phyloP scores from a whole-genome alignment of 2,329 filamentous ascomycete genomes.

The Neophaeococcomyces mojaviensis region DNA sequence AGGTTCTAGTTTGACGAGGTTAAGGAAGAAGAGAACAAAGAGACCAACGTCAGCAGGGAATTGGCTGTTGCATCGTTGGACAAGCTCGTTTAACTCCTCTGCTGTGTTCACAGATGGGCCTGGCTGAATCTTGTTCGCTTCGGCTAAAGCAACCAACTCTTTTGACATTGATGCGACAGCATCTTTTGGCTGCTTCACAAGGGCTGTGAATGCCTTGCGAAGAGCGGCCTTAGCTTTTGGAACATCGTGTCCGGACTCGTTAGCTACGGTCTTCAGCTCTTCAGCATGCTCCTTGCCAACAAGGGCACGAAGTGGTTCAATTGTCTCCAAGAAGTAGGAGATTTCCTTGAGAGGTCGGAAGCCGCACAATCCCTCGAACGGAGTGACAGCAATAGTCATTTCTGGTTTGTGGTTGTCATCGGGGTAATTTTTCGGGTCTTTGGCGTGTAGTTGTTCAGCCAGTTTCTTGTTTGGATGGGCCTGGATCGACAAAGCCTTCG shows the following conservation, averaged over 20 bases:
- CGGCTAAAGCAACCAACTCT: slow-evolving; percentile 63
- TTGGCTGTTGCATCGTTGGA: slow-evolving; percentile 68
- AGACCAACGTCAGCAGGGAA: slow-evolving; percentile 88
- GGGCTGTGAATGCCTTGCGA: slow-evolving; percentile 63
- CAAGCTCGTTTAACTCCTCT: slow-evolving; percentile 66
- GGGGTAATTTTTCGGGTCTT: slow-evolving; percentile 88
- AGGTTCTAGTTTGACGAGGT: slow-evolving; percentile 78
- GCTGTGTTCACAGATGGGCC: slow-evolving; percentile 60
- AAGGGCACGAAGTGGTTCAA: slow-evolving; percentile 57
- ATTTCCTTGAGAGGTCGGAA: slow-evolving; percentile 87
- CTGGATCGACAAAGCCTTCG: slow-evolving; percentile 93
- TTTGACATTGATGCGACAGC: slow-evolving; percentile 58
- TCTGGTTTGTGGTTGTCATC: slow-evolving; percentile 99
- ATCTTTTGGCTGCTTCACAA: slow-evolving; percentile 71
- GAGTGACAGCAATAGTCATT: slow-evolving; percentile 96
- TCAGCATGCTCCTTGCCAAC: slow-evolving; percentile 59
- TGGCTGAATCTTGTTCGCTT: slow-evolving; percentile 28
- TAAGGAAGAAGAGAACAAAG: slow-evolving; percentile 95
- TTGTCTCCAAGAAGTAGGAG: slow-evolving; percentile 66
- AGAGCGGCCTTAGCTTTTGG: slow-evolving; percentile 70
- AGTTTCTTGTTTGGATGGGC: slow-evolving; percentile 94
- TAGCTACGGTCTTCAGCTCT: slow-evolving; percentile 47
- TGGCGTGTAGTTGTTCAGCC: slow-evolving; percentile 77
- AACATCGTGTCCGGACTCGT: slow-evolving; percentile 46
- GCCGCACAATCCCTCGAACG: slow-evolving; percentile 91